These are phyloP conservation scores for Wickerhamiella alocasiicola DNA, from an alignment of 805 yeast species.

Conservation along the genomic window DNA sequence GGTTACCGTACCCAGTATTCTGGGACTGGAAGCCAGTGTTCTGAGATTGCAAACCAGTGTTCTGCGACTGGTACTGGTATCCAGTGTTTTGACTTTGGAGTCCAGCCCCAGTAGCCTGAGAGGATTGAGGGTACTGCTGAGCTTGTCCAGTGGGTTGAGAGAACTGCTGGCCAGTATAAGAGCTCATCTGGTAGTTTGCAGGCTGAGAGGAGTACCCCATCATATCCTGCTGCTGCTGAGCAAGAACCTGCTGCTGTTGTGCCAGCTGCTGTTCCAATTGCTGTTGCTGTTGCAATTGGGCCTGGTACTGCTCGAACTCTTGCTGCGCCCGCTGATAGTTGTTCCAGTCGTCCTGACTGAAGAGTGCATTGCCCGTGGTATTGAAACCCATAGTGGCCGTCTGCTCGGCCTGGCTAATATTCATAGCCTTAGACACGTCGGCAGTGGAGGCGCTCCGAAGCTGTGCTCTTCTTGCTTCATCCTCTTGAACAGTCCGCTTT, in stretches of 20 bases:
- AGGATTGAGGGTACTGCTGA: background rate
- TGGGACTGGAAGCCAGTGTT: background rate
- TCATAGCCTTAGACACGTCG: constrained; percentile 56
- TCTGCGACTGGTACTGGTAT: background rate
- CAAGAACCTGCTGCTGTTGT: constrained; percentile 22
- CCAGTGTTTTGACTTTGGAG: constrained; percentile 20
- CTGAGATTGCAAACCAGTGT: constrained; percentile 3
- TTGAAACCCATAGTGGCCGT: constrained; percentile 32
- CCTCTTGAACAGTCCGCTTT: constrained; percentile 71
- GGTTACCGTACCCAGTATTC: background rate
- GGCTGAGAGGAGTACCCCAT: constrained; percentile 26
- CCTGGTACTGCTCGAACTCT: constrained; percentile 22
- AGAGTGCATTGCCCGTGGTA: constrained; percentile 28
- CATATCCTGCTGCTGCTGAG: constrained; percentile 22
- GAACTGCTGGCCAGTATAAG: background rate
- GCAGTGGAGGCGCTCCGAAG: constrained; percentile 38
- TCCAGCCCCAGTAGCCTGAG: background rate
- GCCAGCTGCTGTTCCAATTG: constrained; percentile 10
- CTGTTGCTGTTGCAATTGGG: constrained; percentile 22
- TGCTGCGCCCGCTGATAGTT: constrained; percentile 17
- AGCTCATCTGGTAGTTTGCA: no score
- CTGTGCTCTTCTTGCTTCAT: constrained; percentile 38
- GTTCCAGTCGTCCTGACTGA: constrained; percentile 17
- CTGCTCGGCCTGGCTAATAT: constrained; percentile 64
- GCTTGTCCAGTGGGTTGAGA: background rate